phyloP scores from a whole-genome alignment of 148 eudicot species.

The Persicaria maculosa region DNA sequence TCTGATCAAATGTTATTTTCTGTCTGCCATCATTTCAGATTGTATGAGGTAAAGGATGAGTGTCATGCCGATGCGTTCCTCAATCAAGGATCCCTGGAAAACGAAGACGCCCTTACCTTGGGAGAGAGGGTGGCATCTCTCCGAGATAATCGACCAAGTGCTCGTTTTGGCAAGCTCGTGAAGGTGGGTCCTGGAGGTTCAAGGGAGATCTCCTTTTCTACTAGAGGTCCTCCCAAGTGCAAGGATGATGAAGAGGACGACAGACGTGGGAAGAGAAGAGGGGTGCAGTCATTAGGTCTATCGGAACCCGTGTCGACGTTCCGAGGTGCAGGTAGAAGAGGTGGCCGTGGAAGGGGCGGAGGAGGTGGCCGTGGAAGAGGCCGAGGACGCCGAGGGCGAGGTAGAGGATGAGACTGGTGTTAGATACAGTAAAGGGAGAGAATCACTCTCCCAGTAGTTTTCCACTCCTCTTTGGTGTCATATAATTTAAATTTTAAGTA shows the following conservation, averaged over 20 bases:
- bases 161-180: constrained; percentile 28
- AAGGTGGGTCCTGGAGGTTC: constrained; percentile 81
- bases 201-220: constrained; percentile 64
- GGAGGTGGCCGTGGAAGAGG: not conserved
- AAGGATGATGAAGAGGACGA: constrained; percentile 60
- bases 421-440: too few relatives aligned
- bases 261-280: too few relatives aligned
- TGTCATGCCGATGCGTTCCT: constrained; percentile 80
- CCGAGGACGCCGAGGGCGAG: too few relatives aligned
- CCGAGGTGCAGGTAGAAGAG: constrained; percentile 41
- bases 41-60: constrained; percentile 82
- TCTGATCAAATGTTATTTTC: too few relatives aligned
- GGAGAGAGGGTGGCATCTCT: constrained; percentile 64
- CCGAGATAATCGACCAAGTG: constrained; percentile 18
- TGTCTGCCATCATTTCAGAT: constrained; percentile 25
- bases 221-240: constrained; percentile 50
- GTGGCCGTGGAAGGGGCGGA: constrained; percentile 32
- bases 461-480: too few relatives aligned
- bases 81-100: constrained; percentile 50
- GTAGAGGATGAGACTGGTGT: too few relatives aligned
- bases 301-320: constrained; percentile 33
- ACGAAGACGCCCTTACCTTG: constrained; percentile 66
- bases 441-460: too few relatives aligned
- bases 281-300: constrained; percentile 63
- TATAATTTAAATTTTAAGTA: too few relatives aligned